Conservation (phyloP, 495 filamentous ascomycete species). For the Hyphodiscus hymeniophilus region DNA sequence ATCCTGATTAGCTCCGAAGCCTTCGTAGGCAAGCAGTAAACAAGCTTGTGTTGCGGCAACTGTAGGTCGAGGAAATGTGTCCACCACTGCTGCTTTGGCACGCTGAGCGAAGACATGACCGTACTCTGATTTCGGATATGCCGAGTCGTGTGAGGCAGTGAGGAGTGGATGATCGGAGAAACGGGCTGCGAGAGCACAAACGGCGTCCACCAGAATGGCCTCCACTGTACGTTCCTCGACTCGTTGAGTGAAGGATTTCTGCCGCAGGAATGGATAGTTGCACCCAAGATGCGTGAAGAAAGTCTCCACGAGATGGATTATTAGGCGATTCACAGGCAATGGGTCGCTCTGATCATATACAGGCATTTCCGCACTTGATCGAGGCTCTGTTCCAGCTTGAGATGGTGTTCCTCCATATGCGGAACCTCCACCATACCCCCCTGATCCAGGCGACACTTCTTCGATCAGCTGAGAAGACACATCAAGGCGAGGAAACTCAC, state of each 20-base stretch:
- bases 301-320: constrained; percentile 63
- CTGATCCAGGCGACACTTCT: constrained; percentile 19
- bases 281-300: constrained; percentile 75
- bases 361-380: constrained; percentile 44
- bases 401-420: constrained; percentile 8
- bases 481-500: constrained; percentile 6
- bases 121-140: constrained; percentile 34
- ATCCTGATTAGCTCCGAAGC: constrained; percentile 77
- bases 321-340: constrained; percentile 58
- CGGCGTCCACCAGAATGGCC: constrained; percentile 77
- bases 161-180: constrained; percentile 63
- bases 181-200: constrained; percentile 72
- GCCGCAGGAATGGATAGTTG: constrained; percentile 72
- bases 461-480: background rate
- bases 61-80: constrained; percentile 69
- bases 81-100: constrained; percentile 64
- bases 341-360: constrained; percentile 68
- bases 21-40: constrained; percentile 73
- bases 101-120: constrained; percentile 71
- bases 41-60: constrained; percentile 74
- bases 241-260: constrained; percentile 57
- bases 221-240: constrained; percentile 73
- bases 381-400: constrained; percentile 11
- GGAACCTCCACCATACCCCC: constrained; percentile 9
- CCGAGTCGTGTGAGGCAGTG: constrained; percentile 29